Evolutionary conservation across 1,139 yeast genomes (phyloP), one percentile per base, ranked within the genome.

Genomic region (Sugiyamaella pinicola): DNA sequence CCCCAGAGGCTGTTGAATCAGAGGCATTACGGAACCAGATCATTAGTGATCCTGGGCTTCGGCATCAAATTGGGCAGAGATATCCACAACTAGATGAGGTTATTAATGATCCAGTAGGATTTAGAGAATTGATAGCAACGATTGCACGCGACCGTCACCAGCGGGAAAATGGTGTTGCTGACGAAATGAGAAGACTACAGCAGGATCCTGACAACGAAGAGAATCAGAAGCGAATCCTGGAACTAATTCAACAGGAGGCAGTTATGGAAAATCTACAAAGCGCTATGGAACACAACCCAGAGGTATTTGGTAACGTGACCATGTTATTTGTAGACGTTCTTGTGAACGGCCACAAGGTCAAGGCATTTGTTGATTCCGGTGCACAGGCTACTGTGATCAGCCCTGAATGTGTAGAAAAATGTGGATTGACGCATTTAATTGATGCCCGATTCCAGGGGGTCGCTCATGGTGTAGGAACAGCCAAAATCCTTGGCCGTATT

Each of bases 361-460:
- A 88, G 67, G 98, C 98, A 0, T 88, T 93, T 74, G 96, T 93
- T 9, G 99, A 93, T 67, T 83, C 97, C 0, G 99, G 99, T 1
- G 99, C 99, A 0, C 97, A 90, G 68, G 77, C 83, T 40, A 90
- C 99, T 0, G 85, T 91, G 48, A 85, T 85, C 67, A 83, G 90
- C 18, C 87, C 96, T 0, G 72, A 74, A 41, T 75, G 93, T 60
- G 96, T 96, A 0, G 86, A 85, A 58, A 74, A 75, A 54, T 82
- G 93, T 52, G 87, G 88, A 0, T 72, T 93, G 41, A 73, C 83
- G 21, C 81, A 86, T 60, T 73, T 90, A 52, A 82, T 93, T n/a
- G 99, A 93, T 67, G 82, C 73, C 56, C 75, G 97, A 57, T 89
- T 85, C 68, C 76, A 76, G 47, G 96, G 96, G 21, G 82, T 83